These are phyloP conservation scores for Phytopythium litorale DNA, from an alignment of 352 stramenopile genomes.

Conservation along the genomic window DNA sequence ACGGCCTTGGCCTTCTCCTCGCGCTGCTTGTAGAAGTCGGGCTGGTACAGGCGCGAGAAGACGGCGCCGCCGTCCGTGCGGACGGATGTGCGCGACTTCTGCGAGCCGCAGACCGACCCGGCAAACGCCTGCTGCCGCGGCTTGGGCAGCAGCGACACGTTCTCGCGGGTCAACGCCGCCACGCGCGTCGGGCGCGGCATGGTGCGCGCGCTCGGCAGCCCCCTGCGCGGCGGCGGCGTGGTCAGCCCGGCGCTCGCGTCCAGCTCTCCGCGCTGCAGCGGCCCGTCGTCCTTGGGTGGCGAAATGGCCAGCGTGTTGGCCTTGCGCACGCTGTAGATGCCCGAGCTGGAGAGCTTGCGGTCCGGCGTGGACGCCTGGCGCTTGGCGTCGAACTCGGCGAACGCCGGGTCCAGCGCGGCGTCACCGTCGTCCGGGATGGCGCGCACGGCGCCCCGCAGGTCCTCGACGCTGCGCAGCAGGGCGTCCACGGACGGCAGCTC, in stretches of 20 bases:
- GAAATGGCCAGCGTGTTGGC: slow-evolving; percentile 23
- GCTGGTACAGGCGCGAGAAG: slow-evolving; percentile 79
- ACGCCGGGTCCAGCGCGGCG: slow-evolving; percentile 16
- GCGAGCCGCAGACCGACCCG: slow-evolving; percentile 65
- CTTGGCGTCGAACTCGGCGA: slow-evolving; percentile 27
- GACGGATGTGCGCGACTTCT: slow-evolving; percentile 67
- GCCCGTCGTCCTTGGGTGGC: slow-evolving; percentile 22
- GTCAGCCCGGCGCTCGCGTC: slow-evolving; percentile 20
- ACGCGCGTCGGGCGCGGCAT: slow-evolving; percentile 42
- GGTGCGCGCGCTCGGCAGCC: slow-evolving; percentile 15
- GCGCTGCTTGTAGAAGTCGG: slow-evolving; percentile 79
- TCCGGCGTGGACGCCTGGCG: slow-evolving; percentile 17
- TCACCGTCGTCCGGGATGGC: slow-evolving; percentile 24
- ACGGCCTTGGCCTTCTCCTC: slow-evolving; percentile 64
- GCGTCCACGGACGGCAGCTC: slow-evolving; percentile 49
- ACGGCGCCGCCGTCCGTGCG: slow-evolving; percentile 76
- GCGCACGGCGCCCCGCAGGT: slow-evolving; percentile 43
- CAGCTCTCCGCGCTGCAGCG: slow-evolving; percentile 14
- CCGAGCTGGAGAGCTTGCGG: slow-evolving; percentile 16
- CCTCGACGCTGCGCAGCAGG: slow-evolving; percentile 45
- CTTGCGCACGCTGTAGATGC: slow-evolving; percentile 26
- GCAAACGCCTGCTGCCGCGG: slow-evolving; percentile 33
- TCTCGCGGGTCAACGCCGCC: slow-evolving; percentile 70
- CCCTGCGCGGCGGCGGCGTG: slow-evolving; percentile 24
- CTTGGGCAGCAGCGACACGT: slow-evolving; percentile 69